Evolutionary conservation across 768 basidiomycete genomes (phyloP), one percentile per base, ranked within the genome.

Genomic region (Leucosporidium scottii): DNA sequence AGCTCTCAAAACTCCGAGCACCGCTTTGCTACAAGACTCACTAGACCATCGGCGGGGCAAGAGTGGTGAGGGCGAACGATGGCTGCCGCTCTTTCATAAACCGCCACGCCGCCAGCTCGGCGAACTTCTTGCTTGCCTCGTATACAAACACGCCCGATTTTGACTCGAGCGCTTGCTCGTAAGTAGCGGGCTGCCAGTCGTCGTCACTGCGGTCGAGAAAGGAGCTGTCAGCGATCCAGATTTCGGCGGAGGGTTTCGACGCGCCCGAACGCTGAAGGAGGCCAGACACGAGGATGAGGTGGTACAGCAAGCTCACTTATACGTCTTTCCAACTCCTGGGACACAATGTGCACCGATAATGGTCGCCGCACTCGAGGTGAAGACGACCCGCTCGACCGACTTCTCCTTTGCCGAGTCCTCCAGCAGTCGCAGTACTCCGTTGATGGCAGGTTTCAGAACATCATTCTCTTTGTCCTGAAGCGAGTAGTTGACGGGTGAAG

Each of bases 301-400:
- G 34, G 34, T n/a, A 13, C 9, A 28, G 23, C 5, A 17, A 75
- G 39, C 61, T 73, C 56, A 62, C 3, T 36, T 27, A 30, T 71
- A 75, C 2, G 62, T 63, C 28, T 50, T 60, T 8, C 82, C 67
- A 27, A 53, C 51, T 8, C 61, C 63, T 10, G 39, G 18, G 20
- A 65, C 10, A 5, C 25, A 34, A 30, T n/a, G 23, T 8, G 64
- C 21, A 58, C 67, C 62, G 49, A 66, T 53, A 7, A 67, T 64
- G 23, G 1, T 49, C 4, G 83, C 87, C 55, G 77, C 79, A 3
- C 87, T 89, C 17, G 84, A 85, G 0, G 87, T 88, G 63, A 88
- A 76, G 17, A 90, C 84, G 53, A 91, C 80, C 4, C 89, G 84
- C 75, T 87, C 85, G 69, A 90, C 81, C 15, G 76, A 73, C 20